Percentiles rank a stretch among this genome's conserved stretches.
phyloP scores from a whole-genome alignment of 345 rosid genomes.

The Citropsis articulata region DNA sequence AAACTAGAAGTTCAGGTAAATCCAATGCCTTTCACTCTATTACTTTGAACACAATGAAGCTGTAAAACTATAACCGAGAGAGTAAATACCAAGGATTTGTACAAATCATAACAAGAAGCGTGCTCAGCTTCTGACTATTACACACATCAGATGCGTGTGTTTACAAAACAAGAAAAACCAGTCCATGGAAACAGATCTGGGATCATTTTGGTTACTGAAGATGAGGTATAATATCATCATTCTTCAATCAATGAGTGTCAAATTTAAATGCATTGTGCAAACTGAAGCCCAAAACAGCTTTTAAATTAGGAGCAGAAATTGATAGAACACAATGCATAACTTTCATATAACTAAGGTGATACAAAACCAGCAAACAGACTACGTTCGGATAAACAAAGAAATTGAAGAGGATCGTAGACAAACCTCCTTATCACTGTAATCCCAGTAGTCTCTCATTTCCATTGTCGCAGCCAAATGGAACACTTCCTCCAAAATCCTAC shows the following conservation, averaged over 20 bases:
- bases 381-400: neutral
- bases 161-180: neutral
- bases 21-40: neutral
- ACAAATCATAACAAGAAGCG: neutral
- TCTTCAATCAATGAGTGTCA: neutral
- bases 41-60: neutral
- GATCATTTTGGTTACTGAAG: neutral
- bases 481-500: conserved; percentile 11
- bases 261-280: neutral
- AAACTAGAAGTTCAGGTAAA: neutral
- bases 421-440: conserved; percentile 35
- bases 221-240: neutral
- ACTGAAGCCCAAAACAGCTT: neutral
- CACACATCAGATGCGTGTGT: neutral
- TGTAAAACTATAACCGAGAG: neutral
- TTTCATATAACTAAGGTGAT: neutral
- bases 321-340: neutral
- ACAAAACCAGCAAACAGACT: neutral
- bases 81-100: neutral
- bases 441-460: conserved; percentile 40
- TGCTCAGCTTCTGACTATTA: neutral
- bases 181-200: neutral
- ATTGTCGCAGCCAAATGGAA: conserved; percentile 9
- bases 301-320: neutral
- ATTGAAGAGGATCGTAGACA: conserved; percentile 16